Conservation (phyloP, 805 yeast species). For the Wickerhamiella domercqiae region DNA sequence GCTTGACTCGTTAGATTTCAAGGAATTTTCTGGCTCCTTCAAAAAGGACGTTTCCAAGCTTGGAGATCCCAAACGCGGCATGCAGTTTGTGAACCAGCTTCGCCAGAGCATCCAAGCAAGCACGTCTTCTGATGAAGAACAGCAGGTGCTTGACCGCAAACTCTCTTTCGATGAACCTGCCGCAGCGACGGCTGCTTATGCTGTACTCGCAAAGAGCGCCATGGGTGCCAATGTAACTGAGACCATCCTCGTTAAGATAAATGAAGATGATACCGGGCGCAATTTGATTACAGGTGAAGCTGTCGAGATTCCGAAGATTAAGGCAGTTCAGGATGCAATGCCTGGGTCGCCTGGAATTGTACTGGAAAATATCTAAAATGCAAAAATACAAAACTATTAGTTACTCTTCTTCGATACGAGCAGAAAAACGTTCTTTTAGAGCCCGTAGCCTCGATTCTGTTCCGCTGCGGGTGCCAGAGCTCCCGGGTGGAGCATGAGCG, state of each 20-base stretch:
- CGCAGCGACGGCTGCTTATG: slow-evolving; percentile 40
- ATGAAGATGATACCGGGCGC: slow-evolving; percentile 56
- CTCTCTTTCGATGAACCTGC: slow-evolving; percentile 64
- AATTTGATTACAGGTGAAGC: slow-evolving; percentile 55
- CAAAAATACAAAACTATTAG: background rate
- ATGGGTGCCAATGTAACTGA: slow-evolving; percentile 40
- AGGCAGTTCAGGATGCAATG: slow-evolving; percentile 64
- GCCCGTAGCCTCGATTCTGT: background rate
- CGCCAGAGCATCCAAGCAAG: slow-evolving; percentile 55
- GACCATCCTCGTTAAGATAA: slow-evolving; percentile 45
- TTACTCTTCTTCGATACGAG: background rate
- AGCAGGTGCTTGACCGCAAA: slow-evolving; percentile 69
- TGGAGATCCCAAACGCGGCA: slow-evolving; percentile 87
- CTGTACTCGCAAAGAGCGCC: slow-evolving; percentile 48
- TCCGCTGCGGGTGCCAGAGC: too few species aligned
- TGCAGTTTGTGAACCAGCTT: slow-evolving; percentile 85
- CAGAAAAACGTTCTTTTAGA: background rate
- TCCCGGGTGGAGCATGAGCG: too few species aligned
- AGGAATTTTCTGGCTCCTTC: slow-evolving; percentile 25
- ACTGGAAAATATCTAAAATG: slow-evolving; percentile 22
- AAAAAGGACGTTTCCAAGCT: slow-evolving; percentile 26
- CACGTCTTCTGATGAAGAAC: slow-evolving; percentile 36
- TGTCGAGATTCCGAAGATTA: slow-evolving; percentile 50
- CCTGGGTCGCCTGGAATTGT: slow-evolving; percentile 90
- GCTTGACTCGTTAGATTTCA: slow-evolving; percentile 28